Base-by-base conservation (phyloP, 2,329 filamentous ascomycete genomes). In the Lecanosticta acicola region DNA sequence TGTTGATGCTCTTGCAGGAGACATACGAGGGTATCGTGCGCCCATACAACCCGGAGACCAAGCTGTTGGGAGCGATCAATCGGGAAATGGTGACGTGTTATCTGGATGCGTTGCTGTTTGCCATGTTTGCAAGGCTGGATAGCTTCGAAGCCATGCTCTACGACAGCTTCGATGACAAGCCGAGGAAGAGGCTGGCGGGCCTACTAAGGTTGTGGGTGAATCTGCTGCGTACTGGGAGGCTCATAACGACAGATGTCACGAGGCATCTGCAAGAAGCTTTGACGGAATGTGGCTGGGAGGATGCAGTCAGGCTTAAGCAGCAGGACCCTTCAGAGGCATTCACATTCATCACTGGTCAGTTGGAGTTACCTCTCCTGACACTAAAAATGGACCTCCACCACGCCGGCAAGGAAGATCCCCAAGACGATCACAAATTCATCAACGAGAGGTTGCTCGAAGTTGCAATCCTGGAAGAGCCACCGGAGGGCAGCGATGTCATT, bases 311-410 rank as follows among this genome's bases (percentile, higher is more conserved):
- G 46, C 63, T 87, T n/a, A 78, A 83, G 57, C 93, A 97, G 62
- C 93, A 98, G 68, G 93, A 98, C 66, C 87, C 88, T 0, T 96
- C 93, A 0, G 93, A 98, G 67, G 90, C 90, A 1, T 97, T 97
- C 63, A 87, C 84, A 0, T 96, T 96, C 64, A 89, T 98, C 53
- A 95, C 91, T 0, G 90, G 89, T 55, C 88, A 84, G 17, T 76
- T 98, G 16, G 84, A 94, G 58, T 69, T 97, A 13, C 93, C 93
- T 4, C 74, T 97, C 1, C 76, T 97, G 19, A 90, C 90, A 0
- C 69, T 97, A 32, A 94, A 95, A 63, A 91, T 96, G 72, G 90
- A 97, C 62, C 81, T 97, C 11, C 96, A 91, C 57, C 93, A 96
- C 61, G 86, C 88, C 18, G 93, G 91, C 11, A 88, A 87, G 60